Percentiles rank a stretch among this genome's conserved stretches.
Evolutionary conservation across 2,329 filamentous ascomycete genomes (phyloP).

Genomic region (Cephalotrichum gorgonifer): DNA sequence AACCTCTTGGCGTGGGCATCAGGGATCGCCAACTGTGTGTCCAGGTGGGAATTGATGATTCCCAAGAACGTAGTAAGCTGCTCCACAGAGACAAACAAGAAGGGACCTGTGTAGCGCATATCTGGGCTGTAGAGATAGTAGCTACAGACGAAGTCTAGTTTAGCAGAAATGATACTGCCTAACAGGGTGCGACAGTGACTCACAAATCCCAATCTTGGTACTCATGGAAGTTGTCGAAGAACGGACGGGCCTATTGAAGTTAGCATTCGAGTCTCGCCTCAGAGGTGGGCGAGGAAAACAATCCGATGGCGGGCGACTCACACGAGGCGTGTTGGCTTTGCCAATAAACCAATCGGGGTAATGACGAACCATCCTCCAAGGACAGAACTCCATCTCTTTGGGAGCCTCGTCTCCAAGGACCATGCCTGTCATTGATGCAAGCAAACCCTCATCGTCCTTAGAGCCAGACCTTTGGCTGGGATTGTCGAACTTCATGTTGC

Average conservation of each 20-base stretch:
- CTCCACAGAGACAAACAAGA: conserved; percentile 55
- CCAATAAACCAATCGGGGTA: conserved; percentile 53
- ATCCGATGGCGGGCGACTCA: conserved; percentile 10
- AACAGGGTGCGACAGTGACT: conserved; percentile 21
- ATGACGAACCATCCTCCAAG: conserved; percentile 41
- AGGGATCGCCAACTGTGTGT: conserved; percentile 48
- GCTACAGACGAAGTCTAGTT: conserved; percentile 24
- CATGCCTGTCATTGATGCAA: neutral
- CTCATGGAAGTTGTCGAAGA: conserved; percentile 38
- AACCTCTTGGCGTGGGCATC: conserved; percentile 44
- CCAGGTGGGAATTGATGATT: conserved; percentile 51
- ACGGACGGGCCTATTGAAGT: conserved; percentile 24
- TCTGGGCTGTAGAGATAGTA: conserved; percentile 55
- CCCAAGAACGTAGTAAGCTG: conserved; percentile 58
- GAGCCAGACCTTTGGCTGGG: neutral
- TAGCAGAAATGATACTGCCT: too few species aligned
- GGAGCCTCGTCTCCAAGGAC: neutral
- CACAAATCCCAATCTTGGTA: conserved; percentile 66
- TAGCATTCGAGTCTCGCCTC: neutral
- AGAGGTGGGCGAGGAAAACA: neutral
- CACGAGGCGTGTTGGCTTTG: conserved; percentile 37
- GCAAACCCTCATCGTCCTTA: neutral
- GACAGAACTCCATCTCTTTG: conserved; percentile 27
- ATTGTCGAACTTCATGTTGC: neutral
- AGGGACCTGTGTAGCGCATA: conserved; percentile 34